These are phyloP conservation scores for Fusarium chaquense DNA, from an alignment of 2,329 filamentous ascomycete species.

Conservation along the genomic window DNA sequence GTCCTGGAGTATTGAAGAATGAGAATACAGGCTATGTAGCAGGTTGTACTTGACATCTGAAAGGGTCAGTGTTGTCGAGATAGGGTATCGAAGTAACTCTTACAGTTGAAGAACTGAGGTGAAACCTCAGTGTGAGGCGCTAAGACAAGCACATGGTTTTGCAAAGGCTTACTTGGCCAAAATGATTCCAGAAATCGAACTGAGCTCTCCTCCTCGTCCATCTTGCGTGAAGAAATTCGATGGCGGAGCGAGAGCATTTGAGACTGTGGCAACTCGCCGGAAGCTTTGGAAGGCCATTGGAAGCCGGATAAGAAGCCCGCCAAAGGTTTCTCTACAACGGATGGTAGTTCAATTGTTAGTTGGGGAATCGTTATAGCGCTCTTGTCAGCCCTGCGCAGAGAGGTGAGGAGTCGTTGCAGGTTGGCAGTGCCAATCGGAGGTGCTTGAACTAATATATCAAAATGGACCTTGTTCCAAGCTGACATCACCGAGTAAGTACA, in stretches of 20 bases:
- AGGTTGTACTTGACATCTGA: constrained; percentile 79
- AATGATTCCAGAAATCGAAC: constrained; percentile 86
- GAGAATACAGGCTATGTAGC: constrained; percentile 82
- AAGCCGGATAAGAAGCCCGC: constrained; percentile 72
- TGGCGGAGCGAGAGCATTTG: constrained; percentile 77
- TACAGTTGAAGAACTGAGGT: constrained; percentile 84
- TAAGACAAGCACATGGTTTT: constrained; percentile 85
- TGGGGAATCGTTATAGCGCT: constrained; percentile 75
- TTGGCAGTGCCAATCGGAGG: constrained; percentile 77
- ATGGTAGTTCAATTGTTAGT: constrained; percentile 86
- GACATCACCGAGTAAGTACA: constrained; percentile 30
- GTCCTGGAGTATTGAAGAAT: constrained; percentile 56
- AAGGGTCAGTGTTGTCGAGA: constrained; percentile 30
- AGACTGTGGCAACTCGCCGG: constrained; percentile 56
- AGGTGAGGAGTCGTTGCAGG: constrained; percentile 80
- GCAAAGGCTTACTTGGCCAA: constrained; percentile 74
- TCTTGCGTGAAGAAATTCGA: constrained; percentile 71
- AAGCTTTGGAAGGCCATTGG: constrained; percentile 70
- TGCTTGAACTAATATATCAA: constrained; percentile 89
- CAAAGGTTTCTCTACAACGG: constrained; percentile 73
- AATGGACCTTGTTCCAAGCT: constrained; percentile 81
- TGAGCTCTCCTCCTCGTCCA: constrained; percentile 77
- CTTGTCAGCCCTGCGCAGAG: constrained; percentile 81
- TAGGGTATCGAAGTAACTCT: constrained; percentile 36
- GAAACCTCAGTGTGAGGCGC: constrained; percentile 85